phyloP scores from a whole-genome alignment of 176 grass and related monocot species.

The Panicum miliaceum region DNA sequence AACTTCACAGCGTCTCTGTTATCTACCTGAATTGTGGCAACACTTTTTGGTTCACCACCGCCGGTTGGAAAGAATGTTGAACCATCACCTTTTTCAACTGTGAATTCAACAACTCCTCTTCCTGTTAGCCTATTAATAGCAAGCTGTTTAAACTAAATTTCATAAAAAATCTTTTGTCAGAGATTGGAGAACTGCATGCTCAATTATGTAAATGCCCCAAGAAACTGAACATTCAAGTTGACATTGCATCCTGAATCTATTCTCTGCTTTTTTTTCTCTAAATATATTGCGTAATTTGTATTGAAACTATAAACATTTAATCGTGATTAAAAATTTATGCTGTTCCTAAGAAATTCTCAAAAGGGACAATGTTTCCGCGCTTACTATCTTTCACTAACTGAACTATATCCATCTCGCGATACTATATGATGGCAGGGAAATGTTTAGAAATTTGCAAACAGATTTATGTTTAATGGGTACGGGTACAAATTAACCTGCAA shows the following conservation, averaged over 20 bases:
- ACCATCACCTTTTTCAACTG: conserved; percentile 87
- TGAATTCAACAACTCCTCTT: conserved; percentile 93
- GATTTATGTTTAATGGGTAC: not conserved
- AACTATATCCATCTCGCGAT: not conserved
- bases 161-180: conserved; percentile 28
- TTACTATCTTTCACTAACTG: not conserved
- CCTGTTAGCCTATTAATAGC: conserved; percentile 79
- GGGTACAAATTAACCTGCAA: not conserved
- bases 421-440: not conserved
- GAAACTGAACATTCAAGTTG: not conserved
- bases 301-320: conserved; percentile 1
- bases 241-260: not conserved
- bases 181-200: conserved; percentile 21
- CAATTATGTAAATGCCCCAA: not conserved
- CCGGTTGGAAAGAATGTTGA: conserved; percentile 84
- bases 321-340: not conserved
- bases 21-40: conserved; percentile 87
- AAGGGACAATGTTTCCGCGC: not conserved
- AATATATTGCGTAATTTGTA: not conserved
- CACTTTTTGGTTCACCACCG: conserved; percentile 82
- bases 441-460: not conserved
- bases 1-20: conserved; percentile 10
- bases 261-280: not conserved
- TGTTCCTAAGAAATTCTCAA: not conserved
- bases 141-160: conserved; percentile 49